phyloP scores from a whole-genome alignment of 139 green algal genomes.

The Chlorella sp. region DNA sequence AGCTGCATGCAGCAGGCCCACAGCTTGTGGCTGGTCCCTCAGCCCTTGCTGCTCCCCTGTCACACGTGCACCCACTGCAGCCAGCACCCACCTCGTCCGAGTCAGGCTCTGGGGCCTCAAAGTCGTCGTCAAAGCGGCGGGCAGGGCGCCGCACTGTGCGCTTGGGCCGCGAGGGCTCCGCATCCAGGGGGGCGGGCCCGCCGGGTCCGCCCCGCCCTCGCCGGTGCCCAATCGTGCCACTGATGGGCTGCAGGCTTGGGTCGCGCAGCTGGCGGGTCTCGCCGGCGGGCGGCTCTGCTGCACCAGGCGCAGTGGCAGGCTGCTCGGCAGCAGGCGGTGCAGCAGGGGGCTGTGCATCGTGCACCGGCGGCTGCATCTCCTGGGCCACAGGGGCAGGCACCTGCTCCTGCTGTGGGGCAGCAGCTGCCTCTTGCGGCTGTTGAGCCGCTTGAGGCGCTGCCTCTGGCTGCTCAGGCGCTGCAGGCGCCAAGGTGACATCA shows the following conservation, averaged over 20 bases:
- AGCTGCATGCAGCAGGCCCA: too few species aligned
- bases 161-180: constrained; percentile 8
- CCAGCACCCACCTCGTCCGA: constrained; percentile 23
- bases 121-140: constrained; percentile 35
- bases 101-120: constrained; percentile 11
- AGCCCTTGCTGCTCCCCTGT: too few species aligned
- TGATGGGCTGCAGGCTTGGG: constrained; percentile 32
- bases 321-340: too few species aligned
- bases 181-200: neutral
- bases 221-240: constrained; percentile 13
- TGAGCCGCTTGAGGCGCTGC: neutral
- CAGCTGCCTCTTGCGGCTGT: neutral
- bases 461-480: neutral
- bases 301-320: neutral
- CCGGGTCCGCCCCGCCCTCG: neutral
- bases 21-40: too few species aligned
- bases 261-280: constrained; percentile 12
- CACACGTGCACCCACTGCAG: too few species aligned
- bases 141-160: constrained; percentile 24
- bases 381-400: too few species aligned
- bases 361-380: neutral
- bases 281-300: neutral
- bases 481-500: neutral
- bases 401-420: too few species aligned
- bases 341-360: neutral